A percentile compares a stretch with the other conserved stretches of the same genome.
Conservation (phyloP, 805 yeast genomes). For the Candida alai region DNA sequence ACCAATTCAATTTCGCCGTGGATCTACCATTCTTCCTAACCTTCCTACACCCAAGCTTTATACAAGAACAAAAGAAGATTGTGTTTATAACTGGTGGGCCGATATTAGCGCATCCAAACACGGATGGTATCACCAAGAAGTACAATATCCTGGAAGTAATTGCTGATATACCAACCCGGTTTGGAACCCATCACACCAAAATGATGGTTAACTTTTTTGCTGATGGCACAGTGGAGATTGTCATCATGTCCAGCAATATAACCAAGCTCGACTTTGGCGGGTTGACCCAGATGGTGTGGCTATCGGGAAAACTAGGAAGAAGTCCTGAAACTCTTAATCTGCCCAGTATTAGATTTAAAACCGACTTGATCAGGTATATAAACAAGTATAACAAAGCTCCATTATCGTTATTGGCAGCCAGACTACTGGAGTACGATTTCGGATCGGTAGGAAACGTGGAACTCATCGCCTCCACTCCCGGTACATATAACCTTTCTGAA, state of each 20-base stretch:
- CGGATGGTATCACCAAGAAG: conserved; percentile 12
- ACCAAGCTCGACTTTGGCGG: conserved; percentile 50
- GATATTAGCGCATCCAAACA: conserved; percentile 13
- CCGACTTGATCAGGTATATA: conserved; percentile 44
- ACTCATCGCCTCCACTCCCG: conserved; percentile 55
- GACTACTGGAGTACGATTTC: conserved; percentile 41
- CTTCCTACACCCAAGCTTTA: conserved; percentile 24
- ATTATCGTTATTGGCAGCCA: conserved; percentile 23
- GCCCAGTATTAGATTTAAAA: conserved; percentile 36
- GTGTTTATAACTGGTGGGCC: conserved; percentile 30
- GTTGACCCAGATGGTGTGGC: conserved; percentile 68
- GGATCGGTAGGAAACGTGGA: conserved; percentile 45
- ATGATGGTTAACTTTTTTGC: conserved; percentile 56
- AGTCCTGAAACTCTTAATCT: background rate
- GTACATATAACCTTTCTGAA: conserved; percentile 20
- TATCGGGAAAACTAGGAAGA: conserved; percentile 41
- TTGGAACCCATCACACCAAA: conserved; percentile 61
- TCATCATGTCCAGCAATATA: conserved; percentile 58
- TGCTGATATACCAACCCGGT: conserved; percentile 30
- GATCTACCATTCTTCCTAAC: conserved; percentile 38
- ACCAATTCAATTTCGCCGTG: conserved; percentile 48
- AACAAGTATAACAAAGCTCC: conserved; percentile 32
- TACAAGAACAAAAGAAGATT: conserved; percentile 14
- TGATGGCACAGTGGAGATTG: conserved; percentile 46
- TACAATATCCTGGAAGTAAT: conserved; percentile 28